Percentiles rank a stretch among this genome's conserved stretches.
These are phyloP conservation scores for Epichloe sylvatica DNA, from an alignment of 2,329 filamentous ascomycete species.

Conservation along the genomic window DNA sequence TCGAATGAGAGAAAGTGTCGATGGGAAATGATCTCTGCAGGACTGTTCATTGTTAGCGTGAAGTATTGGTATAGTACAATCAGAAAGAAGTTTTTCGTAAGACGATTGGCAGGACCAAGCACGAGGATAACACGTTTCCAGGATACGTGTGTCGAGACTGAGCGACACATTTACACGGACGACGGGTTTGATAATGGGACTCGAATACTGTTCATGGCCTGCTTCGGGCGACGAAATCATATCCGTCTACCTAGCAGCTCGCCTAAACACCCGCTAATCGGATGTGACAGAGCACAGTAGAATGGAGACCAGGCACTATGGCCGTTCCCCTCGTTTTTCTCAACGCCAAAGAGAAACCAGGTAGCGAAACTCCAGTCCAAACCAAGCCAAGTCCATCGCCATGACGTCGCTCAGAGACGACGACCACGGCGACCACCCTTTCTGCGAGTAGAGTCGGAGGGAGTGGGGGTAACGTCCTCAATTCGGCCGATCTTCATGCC, in stretches of 20 bases:
- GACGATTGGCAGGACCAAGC: too few relatives aligned
- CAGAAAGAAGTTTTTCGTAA: background rate
- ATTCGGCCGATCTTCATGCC: conserved; percentile 99
- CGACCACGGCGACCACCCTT: conserved; percentile 99
- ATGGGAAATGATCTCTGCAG: background rate
- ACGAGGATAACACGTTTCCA: too few relatives aligned
- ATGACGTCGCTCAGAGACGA: conserved; percentile 62
- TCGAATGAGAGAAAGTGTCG: conserved; percentile 9
- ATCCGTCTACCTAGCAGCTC: conserved; percentile 25
- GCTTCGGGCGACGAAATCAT: conserved; percentile 30
- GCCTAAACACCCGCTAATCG: conserved; percentile 12
- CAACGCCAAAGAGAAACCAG: conserved; percentile 48
- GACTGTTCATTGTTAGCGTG: background rate
- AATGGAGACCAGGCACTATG: conserved; percentile 49
- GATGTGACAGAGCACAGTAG: conserved; percentile 32
- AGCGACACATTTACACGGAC: conserved; percentile 1
- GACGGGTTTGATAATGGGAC: conserved; percentile 9
- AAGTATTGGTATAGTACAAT: background rate
- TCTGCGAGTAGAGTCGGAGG: conserved; percentile 97
- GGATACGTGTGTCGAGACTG: background rate
- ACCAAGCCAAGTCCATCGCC: conserved; percentile 14
- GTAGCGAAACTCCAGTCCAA: conserved; percentile 27
- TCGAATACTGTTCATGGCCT: conserved; percentile 27
- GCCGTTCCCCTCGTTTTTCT: conserved; percentile 64
- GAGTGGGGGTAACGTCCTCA: conserved; percentile 98